These are phyloP conservation scores for Tolypocladium amazonense DNA, from an alignment of 2,329 filamentous ascomycete genomes.

Conservation along the genomic window DNA sequence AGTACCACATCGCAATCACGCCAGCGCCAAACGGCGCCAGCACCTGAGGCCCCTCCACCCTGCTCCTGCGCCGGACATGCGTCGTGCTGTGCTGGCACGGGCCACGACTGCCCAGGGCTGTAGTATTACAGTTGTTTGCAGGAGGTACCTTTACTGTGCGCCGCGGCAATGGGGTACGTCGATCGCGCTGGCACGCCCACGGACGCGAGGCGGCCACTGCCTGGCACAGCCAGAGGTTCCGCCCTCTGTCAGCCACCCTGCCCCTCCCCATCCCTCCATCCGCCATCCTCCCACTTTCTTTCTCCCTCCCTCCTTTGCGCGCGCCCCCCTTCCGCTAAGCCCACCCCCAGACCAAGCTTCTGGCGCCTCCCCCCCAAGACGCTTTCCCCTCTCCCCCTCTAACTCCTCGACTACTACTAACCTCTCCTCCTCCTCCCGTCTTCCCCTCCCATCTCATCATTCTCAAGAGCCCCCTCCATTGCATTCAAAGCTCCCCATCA, in stretches of 20 bases:
- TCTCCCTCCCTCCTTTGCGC: slow-evolving; percentile 9
- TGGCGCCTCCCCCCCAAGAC: slow-evolving; percentile 2
- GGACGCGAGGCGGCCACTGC: background rate
- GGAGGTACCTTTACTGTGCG: background rate
- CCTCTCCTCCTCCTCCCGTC: slow-evolving; percentile 10
- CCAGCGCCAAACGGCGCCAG: background rate
- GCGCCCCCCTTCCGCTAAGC: slow-evolving; percentile 9
- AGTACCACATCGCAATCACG: background rate
- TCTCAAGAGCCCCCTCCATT: slow-evolving; percentile 8
- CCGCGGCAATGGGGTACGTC: background rate
- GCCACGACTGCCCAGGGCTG: background rate
- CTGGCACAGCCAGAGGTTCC: slow-evolving; percentile 10
- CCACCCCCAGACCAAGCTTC: slow-evolving; percentile 5
- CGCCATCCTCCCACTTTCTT: slow-evolving; percentile 8
- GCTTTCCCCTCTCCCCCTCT: slow-evolving; percentile 6
- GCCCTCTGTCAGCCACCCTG: slow-evolving; percentile 17
- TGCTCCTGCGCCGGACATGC: background rate
- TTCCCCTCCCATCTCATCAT: slow-evolving; percentile 8
- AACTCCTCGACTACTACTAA: slow-evolving; percentile 4
- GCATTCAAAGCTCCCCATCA: slow-evolving; percentile 13
- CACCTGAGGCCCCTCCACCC: background rate
- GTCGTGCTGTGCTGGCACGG: background rate
- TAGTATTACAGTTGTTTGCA: background rate
- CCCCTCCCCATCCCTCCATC: slow-evolving; percentile 6
- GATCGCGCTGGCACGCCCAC: background rate